Percentiles rank a stretch among this genome's conserved stretches.
These are phyloP conservation scores for Meyerozyma athensensis DNA, from an alignment of 1,139 yeast species.

Conservation along the genomic window DNA sequence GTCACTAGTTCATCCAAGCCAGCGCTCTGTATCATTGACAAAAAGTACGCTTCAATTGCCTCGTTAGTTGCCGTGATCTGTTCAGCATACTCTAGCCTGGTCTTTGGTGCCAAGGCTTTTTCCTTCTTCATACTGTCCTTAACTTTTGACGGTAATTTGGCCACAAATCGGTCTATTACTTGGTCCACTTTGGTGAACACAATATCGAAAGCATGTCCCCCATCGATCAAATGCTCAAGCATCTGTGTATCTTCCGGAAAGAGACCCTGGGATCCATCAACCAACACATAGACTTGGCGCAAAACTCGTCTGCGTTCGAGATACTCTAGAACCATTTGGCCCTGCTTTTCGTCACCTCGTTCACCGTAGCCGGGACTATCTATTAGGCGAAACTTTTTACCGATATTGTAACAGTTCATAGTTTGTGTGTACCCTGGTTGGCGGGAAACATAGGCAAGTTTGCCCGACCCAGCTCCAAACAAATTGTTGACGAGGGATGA, in stretches of 20 bases:
- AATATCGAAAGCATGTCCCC: constrained; percentile 67
- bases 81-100: constrained; percentile 8
- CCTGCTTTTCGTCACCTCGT: constrained; percentile 59
- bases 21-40: constrained; percentile 17
- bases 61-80: constrained; percentile 19
- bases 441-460: constrained; percentile 50
- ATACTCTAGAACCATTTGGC: constrained; percentile 61
- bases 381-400: constrained; percentile 56
- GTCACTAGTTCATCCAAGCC: constrained; percentile 22
- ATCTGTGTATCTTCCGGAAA: constrained; percentile 52
- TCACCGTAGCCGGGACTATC: constrained; percentile 90
- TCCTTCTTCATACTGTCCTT: constrained; percentile 6
- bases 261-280: constrained; percentile 58
- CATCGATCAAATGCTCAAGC: constrained; percentile 42
- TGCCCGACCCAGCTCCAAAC: constrained; percentile 13
- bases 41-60: constrained; percentile 20
- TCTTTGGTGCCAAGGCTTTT: constrained; percentile 4
- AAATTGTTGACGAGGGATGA: constrained; percentile 66
- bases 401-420: constrained; percentile 66
- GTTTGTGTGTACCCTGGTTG: constrained; percentile 77
- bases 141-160: constrained; percentile 5
- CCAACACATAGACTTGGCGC: constrained; percentile 53
- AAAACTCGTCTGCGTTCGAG: constrained; percentile 49
- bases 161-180: constrained; percentile 25
- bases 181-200: constrained; percentile 74